Evolutionary conservation across 331 rosid genomes (phyloP).

Genomic region (Telfairia occidentalis): DNA sequence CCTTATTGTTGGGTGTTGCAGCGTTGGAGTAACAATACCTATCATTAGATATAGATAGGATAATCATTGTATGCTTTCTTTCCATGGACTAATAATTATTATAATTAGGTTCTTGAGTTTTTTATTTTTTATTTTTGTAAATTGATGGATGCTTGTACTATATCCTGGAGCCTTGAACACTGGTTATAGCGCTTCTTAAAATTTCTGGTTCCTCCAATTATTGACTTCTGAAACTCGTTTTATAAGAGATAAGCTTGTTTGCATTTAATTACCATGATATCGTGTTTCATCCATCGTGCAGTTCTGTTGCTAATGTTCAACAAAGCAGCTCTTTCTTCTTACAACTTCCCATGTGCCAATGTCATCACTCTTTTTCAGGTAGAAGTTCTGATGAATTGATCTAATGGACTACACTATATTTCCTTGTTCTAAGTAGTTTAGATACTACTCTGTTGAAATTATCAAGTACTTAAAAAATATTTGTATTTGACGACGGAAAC

Average conservation of each 20-base stretch:
- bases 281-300: constrained; percentile 20
- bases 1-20: background rate
- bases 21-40: background rate
- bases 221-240: background rate
- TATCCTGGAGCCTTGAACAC: background rate
- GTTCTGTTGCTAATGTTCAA: constrained; percentile 87
- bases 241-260: background rate
- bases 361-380: constrained; percentile 94
- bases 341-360: constrained; percentile 66
- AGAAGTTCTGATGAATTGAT: constrained; percentile 6
- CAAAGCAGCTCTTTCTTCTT: constrained; percentile 93
- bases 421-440: background rate
- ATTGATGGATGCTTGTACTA: background rate
- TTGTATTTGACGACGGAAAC: background rate
- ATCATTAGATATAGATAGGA: background rate
- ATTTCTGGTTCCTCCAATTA: background rate
- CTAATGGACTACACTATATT: background rate
- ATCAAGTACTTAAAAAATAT: background rate
- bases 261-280: background rate
- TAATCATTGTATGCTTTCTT: background rate
- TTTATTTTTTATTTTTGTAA: background rate
- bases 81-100: background rate
- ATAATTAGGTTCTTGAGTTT: background rate
- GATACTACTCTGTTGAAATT: background rate
- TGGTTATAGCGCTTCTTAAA: background rate